Evolutionary conservation across 495 filamentous ascomycete genomes (phyloP).

Genomic region (Aspergillus panamensis): DNA sequence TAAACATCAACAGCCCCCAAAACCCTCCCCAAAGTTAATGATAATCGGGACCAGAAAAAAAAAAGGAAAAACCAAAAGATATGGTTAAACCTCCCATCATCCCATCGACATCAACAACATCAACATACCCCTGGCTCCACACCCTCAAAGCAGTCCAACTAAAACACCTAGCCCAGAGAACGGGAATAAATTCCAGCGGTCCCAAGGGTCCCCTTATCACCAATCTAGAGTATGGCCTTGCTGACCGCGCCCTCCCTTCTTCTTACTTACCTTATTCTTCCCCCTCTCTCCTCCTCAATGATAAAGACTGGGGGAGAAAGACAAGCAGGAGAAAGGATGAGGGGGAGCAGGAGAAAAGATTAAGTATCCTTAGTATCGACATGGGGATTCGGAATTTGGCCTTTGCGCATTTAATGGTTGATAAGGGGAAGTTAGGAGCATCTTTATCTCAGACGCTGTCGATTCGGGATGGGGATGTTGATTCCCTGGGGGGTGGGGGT

Average conservation of each 20-base stretch:
- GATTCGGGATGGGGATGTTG: too few relatives aligned
- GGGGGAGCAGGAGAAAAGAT: background rate
- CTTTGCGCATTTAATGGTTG: slow-evolving; percentile 45
- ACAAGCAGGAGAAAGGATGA: background rate
- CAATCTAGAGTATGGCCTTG: slow-evolving; percentile 26
- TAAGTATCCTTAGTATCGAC: slow-evolving; percentile 74
- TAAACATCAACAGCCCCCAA: too few relatives aligned
- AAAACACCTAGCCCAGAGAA: slow-evolving; percentile 48
- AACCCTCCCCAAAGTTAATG: too few relatives aligned
- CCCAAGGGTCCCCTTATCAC: slow-evolving; percentile 43
- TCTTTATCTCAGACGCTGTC: too few relatives aligned
- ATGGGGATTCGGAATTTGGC: slow-evolving; percentile 86
- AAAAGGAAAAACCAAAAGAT: too few relatives aligned
- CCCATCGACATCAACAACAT: background rate
- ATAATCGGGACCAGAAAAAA: too few relatives aligned
- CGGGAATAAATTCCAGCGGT: slow-evolving; percentile 49
- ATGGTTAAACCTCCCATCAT: too few relatives aligned
- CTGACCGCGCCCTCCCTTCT: background rate
- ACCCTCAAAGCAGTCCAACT: slow-evolving; percentile 46
- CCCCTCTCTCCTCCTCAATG: background rate
- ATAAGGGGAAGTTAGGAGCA: too few relatives aligned
- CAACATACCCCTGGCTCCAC: slow-evolving; percentile 28
- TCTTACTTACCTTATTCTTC: background rate
- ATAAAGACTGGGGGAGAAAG: background rate
- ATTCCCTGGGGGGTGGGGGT: too few relatives aligned